phyloP scores from a whole-genome alignment of 805 yeast species.

The Cyberlindnera xylosilytica region DNA sequence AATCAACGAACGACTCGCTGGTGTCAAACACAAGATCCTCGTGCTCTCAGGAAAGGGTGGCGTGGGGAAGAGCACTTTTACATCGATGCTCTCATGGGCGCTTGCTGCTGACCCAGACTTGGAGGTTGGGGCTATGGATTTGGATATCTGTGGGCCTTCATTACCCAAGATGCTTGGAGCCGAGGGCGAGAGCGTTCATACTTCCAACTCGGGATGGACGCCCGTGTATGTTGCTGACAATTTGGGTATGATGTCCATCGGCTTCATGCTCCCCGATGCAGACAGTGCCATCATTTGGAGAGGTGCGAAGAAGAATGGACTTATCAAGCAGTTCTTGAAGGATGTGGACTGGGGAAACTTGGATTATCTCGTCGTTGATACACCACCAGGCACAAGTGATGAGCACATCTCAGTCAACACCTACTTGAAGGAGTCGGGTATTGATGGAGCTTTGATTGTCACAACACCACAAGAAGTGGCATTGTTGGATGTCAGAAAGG shows the following conservation, averaged over 20 bases:
- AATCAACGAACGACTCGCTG: constrained; percentile 63
- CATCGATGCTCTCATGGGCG: constrained; percentile 97
- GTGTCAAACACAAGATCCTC: constrained; percentile 74
- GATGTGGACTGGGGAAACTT: constrained; percentile 93
- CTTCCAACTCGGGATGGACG: constrained; percentile 91
- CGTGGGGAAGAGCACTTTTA: constrained; percentile 95
- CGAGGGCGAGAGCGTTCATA: constrained; percentile 79
- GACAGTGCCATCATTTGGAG: constrained; percentile 97
- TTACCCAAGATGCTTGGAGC: constrained; percentile 94
- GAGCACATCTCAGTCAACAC: constrained; percentile 91
- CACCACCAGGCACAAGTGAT: constrained; percentile 99
- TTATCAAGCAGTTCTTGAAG: constrained; percentile 88
- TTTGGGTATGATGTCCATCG: constrained; percentile 92
- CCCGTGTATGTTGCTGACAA: constrained; percentile 96
- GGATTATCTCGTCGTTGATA: constrained; percentile 87
- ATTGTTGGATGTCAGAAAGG: constrained; percentile 89
- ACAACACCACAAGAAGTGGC: constrained; percentile 99
- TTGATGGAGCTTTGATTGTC: constrained; percentile 92
- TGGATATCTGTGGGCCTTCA: constrained; percentile 98
- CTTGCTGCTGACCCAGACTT: constrained; percentile 61
- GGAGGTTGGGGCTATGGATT: constrained; percentile 95
- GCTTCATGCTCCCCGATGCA: constrained; percentile 88
- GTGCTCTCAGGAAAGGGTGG: constrained; percentile 90
- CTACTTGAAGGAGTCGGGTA: constrained; percentile 83
- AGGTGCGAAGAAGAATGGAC: constrained; percentile 91